A percentile compares a stretch with the other conserved stretches of the same genome.
phyloP scores from a whole-genome alignment of 192 early-diverging fungal genomes.

The Podila epicladia region DNA sequence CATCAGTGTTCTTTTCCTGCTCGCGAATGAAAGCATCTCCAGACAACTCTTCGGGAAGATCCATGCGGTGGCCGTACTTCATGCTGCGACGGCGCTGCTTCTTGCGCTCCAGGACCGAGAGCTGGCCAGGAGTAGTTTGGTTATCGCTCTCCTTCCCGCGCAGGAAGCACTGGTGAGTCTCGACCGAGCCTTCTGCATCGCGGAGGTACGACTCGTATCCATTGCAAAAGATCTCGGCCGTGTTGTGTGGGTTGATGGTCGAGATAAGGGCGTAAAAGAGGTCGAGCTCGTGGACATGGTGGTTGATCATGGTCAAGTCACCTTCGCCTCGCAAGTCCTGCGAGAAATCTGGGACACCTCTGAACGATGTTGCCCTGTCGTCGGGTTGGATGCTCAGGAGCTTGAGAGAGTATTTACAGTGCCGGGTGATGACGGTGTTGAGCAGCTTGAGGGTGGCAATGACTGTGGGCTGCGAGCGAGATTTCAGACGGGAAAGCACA shows the following conservation, averaged over 20 bases:
- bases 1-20: constrained; percentile 33
- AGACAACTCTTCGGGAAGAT: constrained; percentile 40
- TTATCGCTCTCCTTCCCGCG: constrained; percentile 45
- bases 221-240: constrained; percentile 60
- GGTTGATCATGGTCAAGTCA: constrained; percentile 55
- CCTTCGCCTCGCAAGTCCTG: constrained; percentile 2
- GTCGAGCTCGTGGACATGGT: constrained; percentile 66
- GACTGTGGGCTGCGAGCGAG: constrained; percentile 86
- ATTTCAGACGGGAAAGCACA: constrained; percentile 88
- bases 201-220: constrained; percentile 66
- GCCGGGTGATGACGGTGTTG: constrained; percentile 74
- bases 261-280: constrained; percentile 66
- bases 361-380: constrained; percentile 55
- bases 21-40: constrained; percentile 23
- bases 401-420: constrained; percentile 81
- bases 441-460: constrained; percentile 86
- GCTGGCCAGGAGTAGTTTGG: constrained; percentile 26
- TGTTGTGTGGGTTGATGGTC: constrained; percentile 60
- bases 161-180: constrained; percentile 61
- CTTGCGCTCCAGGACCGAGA: constrained; percentile 40
- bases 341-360: constrained; percentile 24
- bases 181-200: constrained; percentile 60
- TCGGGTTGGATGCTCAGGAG: constrained; percentile 79
- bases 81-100: constrained; percentile 56
- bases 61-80: constrained; percentile 61